phyloP scores from a whole-genome alignment of 768 basidiomycete genomes.

The Lentinus tigrinus region DNA sequence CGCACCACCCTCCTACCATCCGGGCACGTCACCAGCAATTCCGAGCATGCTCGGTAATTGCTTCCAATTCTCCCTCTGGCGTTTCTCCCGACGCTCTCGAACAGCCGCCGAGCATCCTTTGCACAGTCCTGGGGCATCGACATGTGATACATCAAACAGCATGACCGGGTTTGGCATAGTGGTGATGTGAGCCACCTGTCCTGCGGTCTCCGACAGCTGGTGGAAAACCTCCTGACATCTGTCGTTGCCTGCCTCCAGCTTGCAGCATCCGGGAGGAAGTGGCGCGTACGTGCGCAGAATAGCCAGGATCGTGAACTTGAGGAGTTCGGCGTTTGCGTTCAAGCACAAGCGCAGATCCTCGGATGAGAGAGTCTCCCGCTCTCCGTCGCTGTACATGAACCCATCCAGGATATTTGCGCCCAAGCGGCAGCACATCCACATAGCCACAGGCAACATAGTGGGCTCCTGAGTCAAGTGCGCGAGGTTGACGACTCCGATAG shows the following conservation, averaged over 20 bases:
- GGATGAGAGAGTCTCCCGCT: background rate
- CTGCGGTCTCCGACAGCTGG: background rate
- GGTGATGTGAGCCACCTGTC: too few species aligned
- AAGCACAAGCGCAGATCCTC: background rate
- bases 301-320: background rate
- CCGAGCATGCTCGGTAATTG: background rate
- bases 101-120: background rate
- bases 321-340: background rate
- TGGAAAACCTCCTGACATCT: background rate
- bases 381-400: background rate
- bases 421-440: background rate
- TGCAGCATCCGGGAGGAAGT: too few species aligned
- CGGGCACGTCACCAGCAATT: background rate
- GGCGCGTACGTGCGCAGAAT: too few species aligned
- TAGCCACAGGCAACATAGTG: background rate
- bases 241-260: background rate
- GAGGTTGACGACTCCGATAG: background rate
- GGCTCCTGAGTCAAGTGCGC: background rate
- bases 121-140: background rate
- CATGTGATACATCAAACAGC: background rate
- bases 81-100: background rate
- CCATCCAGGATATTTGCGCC: background rate
- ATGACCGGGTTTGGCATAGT: too few species aligned
- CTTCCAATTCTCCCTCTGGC: background rate
- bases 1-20: too few species aligned